Conservation (phyloP, 2,329 filamentous ascomycete species). For the Neofusicoccum ribis region DNA sequence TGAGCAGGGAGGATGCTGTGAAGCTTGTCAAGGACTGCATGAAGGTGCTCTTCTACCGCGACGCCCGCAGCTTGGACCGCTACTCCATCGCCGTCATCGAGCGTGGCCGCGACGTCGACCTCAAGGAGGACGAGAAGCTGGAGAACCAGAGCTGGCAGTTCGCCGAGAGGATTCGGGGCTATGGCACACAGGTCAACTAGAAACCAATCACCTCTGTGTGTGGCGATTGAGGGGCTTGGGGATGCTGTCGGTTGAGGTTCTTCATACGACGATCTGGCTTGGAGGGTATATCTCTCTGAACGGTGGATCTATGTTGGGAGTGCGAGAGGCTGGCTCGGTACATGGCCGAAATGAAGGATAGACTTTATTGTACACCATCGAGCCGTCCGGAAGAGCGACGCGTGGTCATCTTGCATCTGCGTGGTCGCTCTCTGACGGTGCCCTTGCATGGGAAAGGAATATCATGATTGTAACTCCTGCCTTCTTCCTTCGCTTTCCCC, state of each 20-base stretch:
- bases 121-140: slow-evolving; percentile 82
- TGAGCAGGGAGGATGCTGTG: slow-evolving; percentile 77
- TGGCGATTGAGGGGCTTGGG: too few relatives aligned
- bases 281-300: not conserved
- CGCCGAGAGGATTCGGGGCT: slow-evolving; percentile 90
- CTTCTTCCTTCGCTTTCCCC: too few relatives aligned
- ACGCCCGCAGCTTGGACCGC: slow-evolving; percentile 85
- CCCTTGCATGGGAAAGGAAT: slow-evolving; percentile 5
- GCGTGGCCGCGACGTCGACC: slow-evolving; percentile 74
- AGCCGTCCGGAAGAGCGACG: not conserved
- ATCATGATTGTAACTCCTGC: not conserved
- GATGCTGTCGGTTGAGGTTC: too few relatives aligned
- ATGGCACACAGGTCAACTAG: slow-evolving; percentile 71
- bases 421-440: not conserved
- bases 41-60: slow-evolving; percentile 97
- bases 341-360: slow-evolving; percentile 9
- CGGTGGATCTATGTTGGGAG: not conserved
- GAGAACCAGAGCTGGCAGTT: slow-evolving; percentile 98
- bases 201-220: too few relatives aligned
- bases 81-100: slow-evolving; percentile 92
- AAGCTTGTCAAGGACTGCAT: slow-evolving; percentile 86
- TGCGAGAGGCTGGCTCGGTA: not conserved
- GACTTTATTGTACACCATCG: not conserved
- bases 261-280: too few relatives aligned
- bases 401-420: not conserved